Evolutionary conservation across 2,329 filamentous ascomycete genomes (phyloP), one percentile per base, ranked within the genome.

Genomic region (Ophiocordyceps robertsii): DNA sequence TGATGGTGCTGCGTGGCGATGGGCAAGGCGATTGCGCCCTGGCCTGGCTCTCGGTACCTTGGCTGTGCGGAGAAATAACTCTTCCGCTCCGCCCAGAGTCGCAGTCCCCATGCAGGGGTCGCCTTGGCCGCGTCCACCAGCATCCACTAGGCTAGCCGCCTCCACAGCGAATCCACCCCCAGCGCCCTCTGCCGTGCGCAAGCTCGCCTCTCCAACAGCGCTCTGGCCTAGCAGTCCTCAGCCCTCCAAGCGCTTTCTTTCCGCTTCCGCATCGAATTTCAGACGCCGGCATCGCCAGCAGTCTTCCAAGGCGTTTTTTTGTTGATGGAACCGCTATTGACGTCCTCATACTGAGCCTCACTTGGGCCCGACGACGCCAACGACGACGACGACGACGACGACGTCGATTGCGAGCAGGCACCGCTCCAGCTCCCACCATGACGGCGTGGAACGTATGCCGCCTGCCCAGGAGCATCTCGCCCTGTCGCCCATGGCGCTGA

Each of bases 371-470:
- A 10, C 27, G 39, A 36, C 17, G n/a, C 3, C 13, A 8, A 10
- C 27, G 39, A 36, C 17, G n/a, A 14, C 24, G 33, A 30, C n/a
- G n/a, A n/a, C n/a, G n/a, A 16, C 13, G 6, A 10, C 27, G 39
- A 36, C 17, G n/a, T 10, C 24, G 33, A 30, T 27, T n/a, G 35
- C 32, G 41, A 32, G 35, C 41, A 10, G 19, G 2, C 31, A 32
- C 16, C 45, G 47, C 51, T 47, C 41, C 44, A 47, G 40, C 46
- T 46, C 37, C 49, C 54, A 58, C 43, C 49, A 67, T 66, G 63
- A 55, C 57, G 43, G 59, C 59, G 44, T 67, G 61, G 56, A 66
- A 67, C 51, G 63, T 64, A 53, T 45, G 58, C 56, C 30, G 21
- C 40, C 40, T 7, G 12, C 24, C 24, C 19, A 4, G 3, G 19